phyloP scores from a whole-genome alignment of 306 rosid genomes.

The Prunus mongolica region DNA sequence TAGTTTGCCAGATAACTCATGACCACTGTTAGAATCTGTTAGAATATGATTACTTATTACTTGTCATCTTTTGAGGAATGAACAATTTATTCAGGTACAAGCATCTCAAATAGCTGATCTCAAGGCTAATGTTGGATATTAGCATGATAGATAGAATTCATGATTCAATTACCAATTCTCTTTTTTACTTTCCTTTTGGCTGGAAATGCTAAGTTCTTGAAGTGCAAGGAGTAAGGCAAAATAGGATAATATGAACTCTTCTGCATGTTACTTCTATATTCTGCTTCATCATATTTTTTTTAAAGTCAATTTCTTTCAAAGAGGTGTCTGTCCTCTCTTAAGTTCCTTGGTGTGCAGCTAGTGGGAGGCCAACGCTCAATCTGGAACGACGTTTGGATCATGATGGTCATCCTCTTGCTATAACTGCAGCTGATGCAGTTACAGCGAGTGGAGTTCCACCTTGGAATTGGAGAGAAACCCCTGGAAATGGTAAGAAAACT shows the following conservation, averaged over 20 bases:
- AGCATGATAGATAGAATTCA: neutral
- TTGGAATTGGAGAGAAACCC: conserved; percentile 99
- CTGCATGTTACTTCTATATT: neutral
- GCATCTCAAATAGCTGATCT: neutral
- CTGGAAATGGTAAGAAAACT: conserved; percentile 69
- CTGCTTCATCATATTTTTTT: neutral
- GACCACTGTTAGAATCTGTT: neutral
- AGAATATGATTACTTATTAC: neutral
- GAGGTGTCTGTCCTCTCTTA: neutral
- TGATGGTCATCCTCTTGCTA: conserved; percentile 94
- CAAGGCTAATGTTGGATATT: neutral
- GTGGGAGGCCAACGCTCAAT: conserved; percentile 87
- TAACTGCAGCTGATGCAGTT: conserved; percentile 84
- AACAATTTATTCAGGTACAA: neutral
- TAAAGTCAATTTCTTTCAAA: neutral
- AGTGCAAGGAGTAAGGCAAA: neutral
- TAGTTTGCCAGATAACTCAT: conserved; percentile 4
- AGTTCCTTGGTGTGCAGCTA: conserved; percentile 46
- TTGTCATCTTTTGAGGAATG: neutral
- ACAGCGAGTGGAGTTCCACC: conserved; percentile 83
- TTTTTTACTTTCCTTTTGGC: neutral
- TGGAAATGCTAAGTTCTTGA: neutral
- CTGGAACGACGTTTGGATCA: conserved; percentile 92
- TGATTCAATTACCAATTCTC: neutral
- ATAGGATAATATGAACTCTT: neutral